Percentiles rank a stretch among this genome's conserved stretches.
These are phyloP conservation scores for Tothia fuscella DNA, from an alignment of 2,329 filamentous ascomycete species.

Conservation along the genomic window DNA sequence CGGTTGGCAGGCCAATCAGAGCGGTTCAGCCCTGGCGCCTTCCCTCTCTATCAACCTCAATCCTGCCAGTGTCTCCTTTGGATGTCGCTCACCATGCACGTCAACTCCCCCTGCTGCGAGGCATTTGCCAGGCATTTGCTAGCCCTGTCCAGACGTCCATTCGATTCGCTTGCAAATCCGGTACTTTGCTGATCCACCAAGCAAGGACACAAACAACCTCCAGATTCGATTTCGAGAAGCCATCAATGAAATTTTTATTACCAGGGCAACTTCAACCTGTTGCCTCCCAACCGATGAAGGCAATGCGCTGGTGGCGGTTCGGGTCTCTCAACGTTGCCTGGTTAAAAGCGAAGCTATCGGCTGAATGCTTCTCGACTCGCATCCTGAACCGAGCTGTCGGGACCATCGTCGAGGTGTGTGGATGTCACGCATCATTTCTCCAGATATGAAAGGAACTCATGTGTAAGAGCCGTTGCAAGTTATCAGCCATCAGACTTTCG, in stretches of 20 bases:
- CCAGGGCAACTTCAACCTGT: not conserved
- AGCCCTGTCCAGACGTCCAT: too few species aligned
- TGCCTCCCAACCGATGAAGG: not conserved
- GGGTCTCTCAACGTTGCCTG: conserved; percentile 3
- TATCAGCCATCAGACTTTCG: not conserved
- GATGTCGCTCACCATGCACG: too few species aligned
- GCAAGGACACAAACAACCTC: not conserved
- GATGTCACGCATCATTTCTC: not conserved
- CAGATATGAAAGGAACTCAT: not conserved
- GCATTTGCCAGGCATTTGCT: too few species aligned
- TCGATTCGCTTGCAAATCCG: too few species aligned
- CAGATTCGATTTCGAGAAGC: not conserved
- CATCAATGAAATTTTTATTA: too few species aligned
- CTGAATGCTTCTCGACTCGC: conserved; percentile 8
- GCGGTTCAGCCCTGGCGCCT: too few species aligned
- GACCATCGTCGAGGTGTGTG: not conserved
- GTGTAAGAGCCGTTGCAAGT: not conserved
- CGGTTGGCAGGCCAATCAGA: too few species aligned
- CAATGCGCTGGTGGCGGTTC: conserved; percentile 1
- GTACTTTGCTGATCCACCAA: too few species aligned
- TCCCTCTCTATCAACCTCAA: too few species aligned
- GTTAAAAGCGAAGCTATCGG: not conserved
- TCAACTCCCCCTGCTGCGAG: too few species aligned
- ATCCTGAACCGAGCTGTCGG: not conserved
- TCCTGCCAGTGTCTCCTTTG: too few species aligned